These are phyloP conservation scores for Inga laurina DNA, from an alignment of 306 rosid genomes.

Conservation along the genomic window DNA sequence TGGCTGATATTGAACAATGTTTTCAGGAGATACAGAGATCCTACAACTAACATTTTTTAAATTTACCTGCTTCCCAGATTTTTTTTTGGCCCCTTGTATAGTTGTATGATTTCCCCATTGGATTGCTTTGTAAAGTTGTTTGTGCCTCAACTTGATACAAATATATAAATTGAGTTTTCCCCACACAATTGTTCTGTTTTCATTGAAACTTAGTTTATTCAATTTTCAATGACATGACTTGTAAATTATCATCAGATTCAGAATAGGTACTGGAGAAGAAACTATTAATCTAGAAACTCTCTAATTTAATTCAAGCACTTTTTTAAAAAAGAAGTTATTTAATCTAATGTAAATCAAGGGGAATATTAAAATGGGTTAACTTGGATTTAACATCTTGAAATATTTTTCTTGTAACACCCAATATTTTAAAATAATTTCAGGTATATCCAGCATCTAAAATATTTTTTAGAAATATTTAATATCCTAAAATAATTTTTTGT, in stretches of 20 bases:
- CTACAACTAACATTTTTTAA: slow-evolving; percentile 49
- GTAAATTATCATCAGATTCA: too few relatives aligned
- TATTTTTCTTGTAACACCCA: too few relatives aligned
- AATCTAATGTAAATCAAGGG: neutral
- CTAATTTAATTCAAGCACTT: neutral
- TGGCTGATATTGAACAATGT: slow-evolving; percentile 61
- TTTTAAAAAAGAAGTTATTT: neutral
- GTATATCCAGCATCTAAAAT: too few relatives aligned
- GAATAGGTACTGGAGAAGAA: neutral
- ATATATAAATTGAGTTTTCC: neutral
- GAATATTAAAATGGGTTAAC: neutral
- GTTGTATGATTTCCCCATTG: neutral
- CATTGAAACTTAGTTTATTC: neutral
- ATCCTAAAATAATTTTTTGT: too few relatives aligned
- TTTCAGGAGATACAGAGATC: slow-evolving; percentile 84
- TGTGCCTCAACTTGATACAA: neutral
- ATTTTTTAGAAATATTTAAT: too few relatives aligned
- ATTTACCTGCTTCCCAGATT: slow-evolving; percentile 6
- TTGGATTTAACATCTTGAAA: too few relatives aligned
- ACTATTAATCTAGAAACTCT: neutral
- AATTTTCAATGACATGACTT: neutral
- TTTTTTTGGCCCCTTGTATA: neutral
- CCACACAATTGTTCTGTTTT: neutral
- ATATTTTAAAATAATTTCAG: too few relatives aligned
- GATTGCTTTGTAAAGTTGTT: neutral